Evolutionary conservation across 2,329 filamentous ascomycete species (phyloP), one percentile per base, ranked within the genome.

Genomic region (Pestalotiopsis fici): DNA sequence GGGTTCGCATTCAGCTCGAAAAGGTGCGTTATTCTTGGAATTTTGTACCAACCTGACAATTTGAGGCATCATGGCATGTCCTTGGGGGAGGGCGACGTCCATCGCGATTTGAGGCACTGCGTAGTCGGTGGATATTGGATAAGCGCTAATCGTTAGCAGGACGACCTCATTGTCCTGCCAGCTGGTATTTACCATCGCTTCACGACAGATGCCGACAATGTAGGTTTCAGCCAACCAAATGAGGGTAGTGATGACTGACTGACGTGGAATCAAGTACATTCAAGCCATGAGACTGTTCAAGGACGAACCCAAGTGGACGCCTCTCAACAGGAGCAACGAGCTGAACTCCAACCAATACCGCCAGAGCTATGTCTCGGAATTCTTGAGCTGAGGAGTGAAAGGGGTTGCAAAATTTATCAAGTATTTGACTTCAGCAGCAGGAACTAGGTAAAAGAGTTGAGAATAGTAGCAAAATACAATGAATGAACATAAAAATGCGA

Each of bases 271-370:
- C 11, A 73, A 98, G 95, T 98, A 95, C 77, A 93, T 97, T 72
- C 93, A 97, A 77, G 96, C 96, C 15, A 95, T 98, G 93, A 88
- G 96, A 67, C 85, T 99, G 64, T 99, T 98, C 88, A 95, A 98
- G 83, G 96, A 98, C 71, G 95, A 98, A 81, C 96, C 96, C 39
- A 98, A 98, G 82, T 99, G 96, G 96, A 98, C 94, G 43, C 93
- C 96, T 15, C 81, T 99, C 72, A 97, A 97, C 83, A 89, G 96
- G 66, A 89, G 87, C 6, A 81, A 83, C 4, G 92, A 95, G 61
- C 87, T 97, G 56, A 94, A 98, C 77, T 78, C 78, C 68, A 99
- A 98, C 81, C 82, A 86, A 64, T 92, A 90, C 78, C 89, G 96
- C 67, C 88, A 93, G 85, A 88, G 89, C 61, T 99, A 99, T 75